A percentile compares a stretch with the other conserved stretches of the same genome.
These are phyloP conservation scores for Leishmania amazonensis DNA, from an alignment of 208 protist genomes.

Conservation along the genomic window DNA sequence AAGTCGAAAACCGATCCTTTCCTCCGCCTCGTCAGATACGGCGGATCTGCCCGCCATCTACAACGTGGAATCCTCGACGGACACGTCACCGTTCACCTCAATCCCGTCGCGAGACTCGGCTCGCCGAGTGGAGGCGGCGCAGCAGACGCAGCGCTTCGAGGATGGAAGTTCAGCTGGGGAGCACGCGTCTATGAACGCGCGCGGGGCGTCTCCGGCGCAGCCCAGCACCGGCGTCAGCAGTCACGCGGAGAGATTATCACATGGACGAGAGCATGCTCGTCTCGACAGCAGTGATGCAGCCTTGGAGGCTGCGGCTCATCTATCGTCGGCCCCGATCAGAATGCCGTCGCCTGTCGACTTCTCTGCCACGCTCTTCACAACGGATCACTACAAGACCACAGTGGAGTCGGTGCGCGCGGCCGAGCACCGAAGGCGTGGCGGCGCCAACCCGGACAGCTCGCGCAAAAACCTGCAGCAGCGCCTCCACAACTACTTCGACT, in stretches of 20 bases:
- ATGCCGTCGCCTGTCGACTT: constrained; percentile 15
- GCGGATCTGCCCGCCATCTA: constrained; percentile 18
- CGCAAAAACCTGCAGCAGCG: constrained; percentile 48
- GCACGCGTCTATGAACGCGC: not conserved
- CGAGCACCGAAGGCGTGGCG: constrained; percentile 26
- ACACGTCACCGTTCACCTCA: not conserved
- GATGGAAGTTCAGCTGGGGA: not conserved
- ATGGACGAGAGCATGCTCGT: not conserved
- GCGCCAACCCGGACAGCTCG: constrained; percentile 24
- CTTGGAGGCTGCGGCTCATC: not conserved
- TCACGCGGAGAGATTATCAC: not conserved
- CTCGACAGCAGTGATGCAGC: constrained; percentile 3
- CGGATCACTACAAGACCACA: constrained; percentile 29
- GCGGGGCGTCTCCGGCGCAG: not conserved
- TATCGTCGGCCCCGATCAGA: not conserved
- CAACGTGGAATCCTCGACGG: constrained; percentile 14
- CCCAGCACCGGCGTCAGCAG: not conserved
- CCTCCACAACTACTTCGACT: constrained; percentile 70
- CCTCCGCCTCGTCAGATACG: not conserved
- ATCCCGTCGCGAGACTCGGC: not conserved
- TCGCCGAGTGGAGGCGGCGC: not conserved
- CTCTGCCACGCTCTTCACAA: constrained; percentile 30
- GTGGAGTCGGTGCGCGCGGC: constrained; percentile 30
- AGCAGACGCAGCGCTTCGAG: not conserved
- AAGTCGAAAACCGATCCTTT: not conserved